Percentiles rank a stretch among this genome's conserved stretches.
phyloP scores from a whole-genome alignment of 2,329 filamentous ascomycete species.

The Penicillium capsulatum region DNA sequence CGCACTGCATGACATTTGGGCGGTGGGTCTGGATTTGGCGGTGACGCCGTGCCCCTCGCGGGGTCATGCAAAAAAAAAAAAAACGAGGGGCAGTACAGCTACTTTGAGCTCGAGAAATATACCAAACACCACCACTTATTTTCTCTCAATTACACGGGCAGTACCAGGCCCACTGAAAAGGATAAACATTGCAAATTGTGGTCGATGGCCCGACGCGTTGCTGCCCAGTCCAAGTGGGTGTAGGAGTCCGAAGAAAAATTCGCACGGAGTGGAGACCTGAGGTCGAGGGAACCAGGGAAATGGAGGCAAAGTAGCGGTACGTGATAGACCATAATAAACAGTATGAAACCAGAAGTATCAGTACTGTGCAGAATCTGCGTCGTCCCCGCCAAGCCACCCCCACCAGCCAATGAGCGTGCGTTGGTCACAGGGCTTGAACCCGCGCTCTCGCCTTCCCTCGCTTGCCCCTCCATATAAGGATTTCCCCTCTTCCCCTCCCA shows the following conservation, averaged over 20 bases:
- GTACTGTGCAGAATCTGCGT: conserved; percentile 32
- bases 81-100: too few relatives aligned
- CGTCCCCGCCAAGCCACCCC: conserved; percentile 17
- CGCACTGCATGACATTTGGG: conserved; percentile 12
- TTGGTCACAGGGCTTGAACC: conserved; percentile 31
- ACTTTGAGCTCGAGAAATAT: too few relatives aligned
- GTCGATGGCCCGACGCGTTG: conserved; percentile 28
- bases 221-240: conserved; percentile 33
- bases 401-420: conserved; percentile 27
- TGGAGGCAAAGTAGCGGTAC: conserved; percentile 5
- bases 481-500: conserved; percentile 42
- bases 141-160: too few relatives aligned
- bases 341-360: too few relatives aligned
- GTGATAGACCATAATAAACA: background rate
- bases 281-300: conserved; percentile 29
- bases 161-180: too few relatives aligned
- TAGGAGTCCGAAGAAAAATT: conserved; percentile 24
- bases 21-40: background rate
- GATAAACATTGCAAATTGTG: background rate
- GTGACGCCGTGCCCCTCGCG: too few relatives aligned
- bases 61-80: too few relatives aligned
- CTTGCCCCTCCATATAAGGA: conserved; percentile 48
- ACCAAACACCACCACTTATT: too few relatives aligned
- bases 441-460: conserved; percentile 36
- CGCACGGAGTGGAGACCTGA: conserved; percentile 22